These are phyloP conservation scores for Tricholoma furcatifolium DNA, from an alignment of 768 basidiomycete genomes.

Conservation along the genomic window DNA sequence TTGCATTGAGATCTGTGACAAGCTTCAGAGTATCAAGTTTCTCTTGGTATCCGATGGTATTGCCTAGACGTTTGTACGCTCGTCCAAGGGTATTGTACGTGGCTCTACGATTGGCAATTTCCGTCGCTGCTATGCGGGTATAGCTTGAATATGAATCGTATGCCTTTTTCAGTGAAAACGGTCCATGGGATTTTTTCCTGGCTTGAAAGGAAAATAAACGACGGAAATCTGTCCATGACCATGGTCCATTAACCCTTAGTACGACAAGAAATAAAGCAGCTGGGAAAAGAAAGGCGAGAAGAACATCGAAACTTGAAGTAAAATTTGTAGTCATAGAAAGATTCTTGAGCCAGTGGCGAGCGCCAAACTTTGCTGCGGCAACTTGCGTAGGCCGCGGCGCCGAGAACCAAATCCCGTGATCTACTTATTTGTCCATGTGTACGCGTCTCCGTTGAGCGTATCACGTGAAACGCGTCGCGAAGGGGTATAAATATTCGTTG, in stretches of 20 bases:
- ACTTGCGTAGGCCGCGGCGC: too few relatives aligned
- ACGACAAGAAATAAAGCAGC: constrained; percentile 32
- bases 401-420: too few relatives aligned
- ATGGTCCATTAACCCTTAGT: constrained; percentile 18
- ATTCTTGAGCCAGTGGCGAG: too few relatives aligned
- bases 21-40: constrained; percentile 48
- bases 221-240: constrained; percentile 23
- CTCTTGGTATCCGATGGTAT: constrained; percentile 50
- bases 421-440: constrained; percentile 1
- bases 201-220: constrained; percentile 25
- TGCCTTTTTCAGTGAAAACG: constrained; percentile 47
- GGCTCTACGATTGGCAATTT: constrained; percentile 38
- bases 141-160: constrained; percentile 45
- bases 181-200: constrained; percentile 19
- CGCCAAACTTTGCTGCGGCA: too few relatives aligned
- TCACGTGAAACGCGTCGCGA: constrained; percentile 10
- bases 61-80: constrained; percentile 46
- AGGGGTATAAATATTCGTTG: constrained; percentile 11
- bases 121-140: constrained; percentile 35
- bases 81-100: constrained; percentile 45
- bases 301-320: constrained; percentile 31
- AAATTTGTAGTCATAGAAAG: constrained; percentile 2
- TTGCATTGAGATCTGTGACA: constrained; percentile 38
- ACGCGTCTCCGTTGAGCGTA: constrained; percentile 14
- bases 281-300: constrained; percentile 39